Evolutionary conservation across 768 basidiomycete species (phyloP), one percentile per base, ranked within the genome.

Genomic region (Scleroderma bovista): DNA sequence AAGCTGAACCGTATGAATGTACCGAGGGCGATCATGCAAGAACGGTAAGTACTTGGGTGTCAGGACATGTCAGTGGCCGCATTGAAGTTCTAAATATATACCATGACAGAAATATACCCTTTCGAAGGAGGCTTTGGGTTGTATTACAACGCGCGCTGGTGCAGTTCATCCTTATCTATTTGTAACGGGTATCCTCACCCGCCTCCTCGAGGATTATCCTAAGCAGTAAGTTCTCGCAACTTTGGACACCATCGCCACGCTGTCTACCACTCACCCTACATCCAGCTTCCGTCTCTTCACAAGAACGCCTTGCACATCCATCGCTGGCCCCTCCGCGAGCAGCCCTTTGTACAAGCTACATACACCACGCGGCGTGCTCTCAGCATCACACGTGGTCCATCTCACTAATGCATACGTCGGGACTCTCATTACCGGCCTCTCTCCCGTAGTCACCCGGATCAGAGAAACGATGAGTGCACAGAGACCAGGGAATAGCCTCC

Each of bases 161-260:
- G 80, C 86, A 0, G 65, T 83, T 24, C 84, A 88, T 51, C 82
- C 86, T 1, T 88, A 88, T 61, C 79, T 82, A 17, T 71, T 85
- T 26, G 78, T 87, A 12, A 85, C 84, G 1, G 74, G 74, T 2
- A 72, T 86, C 22, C 65, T 86, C 19, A 54, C 68, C 13, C 77
- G 77, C 39, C 74, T 86, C 2, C 64, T 86, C 6, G 52, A 67
- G 11, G 67, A 69, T n/a, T 74, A 83, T 53, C 64, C 75, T 11
- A 65, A 77, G 19, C 47, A 48, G 64, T 69, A 17, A 57, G 69
- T 32, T 54, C 54, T 23, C 57, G 44, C 46, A 54, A 8, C n/a
- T n/a, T n/a, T n/a, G n/a, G 54, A 29, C 45, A 51, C 13, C 46
- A 42, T 2, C n/a, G 24, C 31, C 46, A n/a, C 31, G 26, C 52